These are phyloP conservation scores for Penicillium sp. DNA, from an alignment of 2,329 filamentous ascomycete genomes.

Conservation along the genomic window DNA sequence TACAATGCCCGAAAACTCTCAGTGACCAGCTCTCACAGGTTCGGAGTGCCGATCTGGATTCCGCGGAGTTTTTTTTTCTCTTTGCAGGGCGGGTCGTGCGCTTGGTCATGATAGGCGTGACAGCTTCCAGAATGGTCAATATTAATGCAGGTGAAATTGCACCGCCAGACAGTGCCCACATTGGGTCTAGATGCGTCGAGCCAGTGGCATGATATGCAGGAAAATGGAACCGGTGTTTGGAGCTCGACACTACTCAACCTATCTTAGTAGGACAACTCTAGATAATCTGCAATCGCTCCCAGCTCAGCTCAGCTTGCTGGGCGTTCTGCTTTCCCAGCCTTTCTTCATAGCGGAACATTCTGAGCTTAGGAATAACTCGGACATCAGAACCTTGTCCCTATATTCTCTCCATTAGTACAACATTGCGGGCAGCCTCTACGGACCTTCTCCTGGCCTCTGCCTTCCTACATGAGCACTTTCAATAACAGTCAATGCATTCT, in stretches of 20 bases:
- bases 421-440: no score
- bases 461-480: no score
- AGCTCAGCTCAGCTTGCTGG: no score
- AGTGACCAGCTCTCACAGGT: background rate
- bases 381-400: background rate
- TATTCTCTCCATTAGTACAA: no score
- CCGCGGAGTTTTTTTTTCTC: background rate
- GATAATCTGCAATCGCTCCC: no score
- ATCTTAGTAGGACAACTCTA: no score
- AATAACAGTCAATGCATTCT: no score
- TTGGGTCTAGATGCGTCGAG: background rate
- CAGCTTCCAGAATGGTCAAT: slow-evolving; percentile 5
- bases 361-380: no score
- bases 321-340: no score
- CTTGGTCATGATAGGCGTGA: slow-evolving; percentile 3
- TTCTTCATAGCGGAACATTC: no score
- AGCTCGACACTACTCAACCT: no score
- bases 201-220: background rate
- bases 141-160: background rate
- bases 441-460: no score
- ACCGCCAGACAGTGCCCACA: background rate
- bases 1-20: background rate
- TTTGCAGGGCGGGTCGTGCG: background rate
- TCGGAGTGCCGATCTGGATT: background rate
- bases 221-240: background rate